A percentile compares a stretch with the other conserved stretches of the same genome.
phyloP scores from a whole-genome alignment of 352 stramenopile species.

The Globisporangium heterothallicum region DNA sequence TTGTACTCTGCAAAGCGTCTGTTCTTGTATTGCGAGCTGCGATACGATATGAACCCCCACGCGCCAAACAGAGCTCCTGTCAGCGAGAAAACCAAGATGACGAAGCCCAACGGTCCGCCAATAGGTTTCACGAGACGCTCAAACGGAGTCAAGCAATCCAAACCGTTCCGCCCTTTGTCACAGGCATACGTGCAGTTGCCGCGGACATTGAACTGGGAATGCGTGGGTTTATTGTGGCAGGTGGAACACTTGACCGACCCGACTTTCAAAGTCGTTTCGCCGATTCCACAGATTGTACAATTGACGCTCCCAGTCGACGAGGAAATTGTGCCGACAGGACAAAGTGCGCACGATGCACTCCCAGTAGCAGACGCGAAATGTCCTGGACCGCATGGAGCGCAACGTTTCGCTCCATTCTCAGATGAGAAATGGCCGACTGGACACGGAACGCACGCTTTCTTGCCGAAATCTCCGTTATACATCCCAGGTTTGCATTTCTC shows the following conservation, averaged over 20 bases:
- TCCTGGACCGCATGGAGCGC: slow-evolving; percentile 49
- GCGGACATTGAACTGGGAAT: slow-evolving; percentile 70
- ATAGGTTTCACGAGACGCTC: slow-evolving; percentile 79
- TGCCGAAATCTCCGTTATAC: slow-evolving; percentile 70
- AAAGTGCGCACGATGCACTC: slow-evolving; percentile 42
- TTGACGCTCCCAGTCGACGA: slow-evolving; percentile 38
- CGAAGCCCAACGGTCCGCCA: slow-evolving; percentile 67
- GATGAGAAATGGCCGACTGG: slow-evolving; percentile 48
- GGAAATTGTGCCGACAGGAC: slow-evolving; percentile 57
- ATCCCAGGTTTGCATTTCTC: slow-evolving; percentile 41
- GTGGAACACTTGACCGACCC: slow-evolving; percentile 39
- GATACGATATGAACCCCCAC: slow-evolving; percentile 71
- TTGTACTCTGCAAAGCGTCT: slow-evolving; percentile 70
- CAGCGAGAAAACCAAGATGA: slow-evolving; percentile 59
- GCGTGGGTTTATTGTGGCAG: slow-evolving; percentile 58
- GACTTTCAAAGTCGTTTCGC: slow-evolving; percentile 52
- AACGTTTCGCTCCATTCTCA: slow-evolving; percentile 42
- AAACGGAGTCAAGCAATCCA: slow-evolving; percentile 81
- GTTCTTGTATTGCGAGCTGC: slow-evolving; percentile 34
- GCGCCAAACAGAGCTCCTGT: slow-evolving; percentile 45
- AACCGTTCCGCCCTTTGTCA: slow-evolving; percentile 66
- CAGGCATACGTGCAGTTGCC: slow-evolving; percentile 82
- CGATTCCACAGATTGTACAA: slow-evolving; percentile 72
- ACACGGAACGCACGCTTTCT: slow-evolving; percentile 57
- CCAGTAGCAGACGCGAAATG: slow-evolving; percentile 41